Percentiles rank a stretch among this genome's conserved stretches.
phyloP scores from a whole-genome alignment of 148 eudicot species.

The Pouteria glomerata region DNA sequence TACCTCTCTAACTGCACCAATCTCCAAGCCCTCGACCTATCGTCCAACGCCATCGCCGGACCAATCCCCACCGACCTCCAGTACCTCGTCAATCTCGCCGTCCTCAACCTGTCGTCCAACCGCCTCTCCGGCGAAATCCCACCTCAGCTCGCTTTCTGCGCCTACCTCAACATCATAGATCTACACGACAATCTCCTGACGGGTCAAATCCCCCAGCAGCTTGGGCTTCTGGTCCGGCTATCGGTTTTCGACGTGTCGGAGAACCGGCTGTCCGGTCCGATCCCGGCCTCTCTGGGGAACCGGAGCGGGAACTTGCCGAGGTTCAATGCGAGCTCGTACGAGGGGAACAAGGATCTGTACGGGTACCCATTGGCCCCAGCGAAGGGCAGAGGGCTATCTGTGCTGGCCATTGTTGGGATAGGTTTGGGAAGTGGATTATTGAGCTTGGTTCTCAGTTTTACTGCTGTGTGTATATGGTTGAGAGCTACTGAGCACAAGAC shows the following conservation, averaged over 20 bases:
- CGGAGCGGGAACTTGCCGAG: constrained; percentile 27
- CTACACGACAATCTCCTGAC: constrained; percentile 32
- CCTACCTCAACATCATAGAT: constrained; percentile 60
- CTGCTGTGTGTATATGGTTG: constrained; percentile 62
- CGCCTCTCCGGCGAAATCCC: constrained; percentile 45
- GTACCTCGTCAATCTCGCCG: constrained; percentile 52
- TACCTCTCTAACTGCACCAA: constrained; percentile 43
- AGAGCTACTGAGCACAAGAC: constrained; percentile 41
- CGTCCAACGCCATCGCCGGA: constrained; percentile 41
- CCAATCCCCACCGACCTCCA: constrained; percentile 36
- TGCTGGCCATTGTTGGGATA: constrained; percentile 52
- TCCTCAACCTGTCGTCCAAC: constrained; percentile 47
- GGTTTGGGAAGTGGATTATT: constrained; percentile 62
- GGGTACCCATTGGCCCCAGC: constrained; percentile 45
- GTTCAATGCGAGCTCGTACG: constrained; percentile 49
- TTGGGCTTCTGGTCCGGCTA: constrained; percentile 36
- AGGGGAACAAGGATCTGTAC: constrained; percentile 46
- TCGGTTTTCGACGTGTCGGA: constrained; percentile 42
- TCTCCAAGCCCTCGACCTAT: constrained; percentile 57
- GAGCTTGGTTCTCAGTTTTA: constrained; percentile 53
- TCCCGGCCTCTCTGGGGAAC: constrained; percentile 43
- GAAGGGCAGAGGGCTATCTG: constrained; percentile 34
- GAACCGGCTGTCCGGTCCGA: constrained; percentile 40
- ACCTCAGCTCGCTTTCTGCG: constrained; percentile 34
- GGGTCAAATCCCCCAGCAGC: constrained; percentile 44